phyloP scores from a whole-genome alignment of 2,329 filamentous ascomycete species.

The Ophiocordyceps unilateralis region DNA sequence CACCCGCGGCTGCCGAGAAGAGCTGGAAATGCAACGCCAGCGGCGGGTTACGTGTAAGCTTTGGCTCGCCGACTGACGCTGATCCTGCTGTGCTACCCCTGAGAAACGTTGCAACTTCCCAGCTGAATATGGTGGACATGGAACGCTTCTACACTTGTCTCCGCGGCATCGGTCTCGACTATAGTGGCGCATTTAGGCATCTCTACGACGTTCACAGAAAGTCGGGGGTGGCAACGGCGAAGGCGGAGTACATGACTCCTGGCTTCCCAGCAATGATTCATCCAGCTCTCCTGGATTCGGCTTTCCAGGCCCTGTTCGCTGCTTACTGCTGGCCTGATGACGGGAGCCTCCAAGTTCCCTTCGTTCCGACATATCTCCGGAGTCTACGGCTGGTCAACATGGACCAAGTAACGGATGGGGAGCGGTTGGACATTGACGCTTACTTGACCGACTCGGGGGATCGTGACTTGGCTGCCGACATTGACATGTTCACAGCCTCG shows the following conservation, averaged over 20 bases:
- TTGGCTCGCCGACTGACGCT: not conserved
- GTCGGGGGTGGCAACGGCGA: not conserved
- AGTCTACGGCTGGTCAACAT: not conserved
- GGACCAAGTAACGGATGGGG: not conserved
- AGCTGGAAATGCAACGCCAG: not conserved
- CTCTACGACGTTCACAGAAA: not conserved
- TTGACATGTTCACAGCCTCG: not conserved
- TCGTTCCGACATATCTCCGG: not conserved
- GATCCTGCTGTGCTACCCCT: not conserved
- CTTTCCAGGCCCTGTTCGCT: not conserved
- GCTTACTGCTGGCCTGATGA: constrained; percentile 1
- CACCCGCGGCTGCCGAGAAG: not conserved
- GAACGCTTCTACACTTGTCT: constrained; percentile 1
- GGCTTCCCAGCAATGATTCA: constrained; percentile 1
- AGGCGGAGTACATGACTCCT: not conserved
- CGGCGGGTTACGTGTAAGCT: not conserved
- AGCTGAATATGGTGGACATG: not conserved
- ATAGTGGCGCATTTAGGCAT: not conserved
- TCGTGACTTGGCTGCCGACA: not conserved
- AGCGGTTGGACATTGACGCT: not conserved
- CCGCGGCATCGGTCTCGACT: not conserved
- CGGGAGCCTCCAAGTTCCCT: not conserved
- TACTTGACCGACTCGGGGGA: not conserved
- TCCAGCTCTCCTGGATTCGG: not conserved
- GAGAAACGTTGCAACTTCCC: not conserved